Base-by-base conservation (phyloP, 345 rosid species). In the Punica granatum region DNA sequence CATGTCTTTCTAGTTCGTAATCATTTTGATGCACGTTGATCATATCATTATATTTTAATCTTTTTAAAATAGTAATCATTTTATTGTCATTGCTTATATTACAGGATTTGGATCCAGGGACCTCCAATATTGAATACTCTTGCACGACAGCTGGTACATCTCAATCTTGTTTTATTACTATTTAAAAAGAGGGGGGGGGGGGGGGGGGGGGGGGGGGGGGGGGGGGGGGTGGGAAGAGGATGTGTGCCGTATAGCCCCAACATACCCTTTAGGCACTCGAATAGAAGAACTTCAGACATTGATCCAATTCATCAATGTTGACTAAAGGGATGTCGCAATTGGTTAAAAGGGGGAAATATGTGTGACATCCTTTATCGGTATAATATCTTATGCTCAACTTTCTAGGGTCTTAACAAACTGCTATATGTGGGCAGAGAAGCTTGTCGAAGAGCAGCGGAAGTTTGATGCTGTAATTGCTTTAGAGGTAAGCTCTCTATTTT, bases 381-480 rank as follows among this genome's bases (percentile, higher is more conserved):
- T 33, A 26, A 36, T 36, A 11, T 28, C 9, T 16, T 37, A 39
- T n/a, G 32, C 7, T 63, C 32, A 34, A 63, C 18, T n/a, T 4
- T 21, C 26, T 37, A 0, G 31, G 32, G 46, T 63, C 46, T 11
- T 63, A 23, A 63, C 48, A 23, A 10, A 42, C 48, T 63, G 32
- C 14, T 10, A 36, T 63, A 14, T 30, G 59, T 80, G 72, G 3
- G 44, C 91, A 93, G 96, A 90, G 66, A 88, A 78, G 77, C 88
- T 93, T 34, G 90, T 84, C 66, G 94, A 90, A 60, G 97, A 93
- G 62, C 86, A 87, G 69, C 76, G 79, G 83, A 80, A 69, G 73
- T 93, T 87, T 70, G 98, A 93, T 64, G 96, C 85, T 68, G 97
- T 89, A 77, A 83, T 93, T 74, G 72, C 97, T 72, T 72, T 88